These are phyloP conservation scores for Eucalyptus regnans DNA, from an alignment of 345 rosid species.

Conservation along the genomic window DNA sequence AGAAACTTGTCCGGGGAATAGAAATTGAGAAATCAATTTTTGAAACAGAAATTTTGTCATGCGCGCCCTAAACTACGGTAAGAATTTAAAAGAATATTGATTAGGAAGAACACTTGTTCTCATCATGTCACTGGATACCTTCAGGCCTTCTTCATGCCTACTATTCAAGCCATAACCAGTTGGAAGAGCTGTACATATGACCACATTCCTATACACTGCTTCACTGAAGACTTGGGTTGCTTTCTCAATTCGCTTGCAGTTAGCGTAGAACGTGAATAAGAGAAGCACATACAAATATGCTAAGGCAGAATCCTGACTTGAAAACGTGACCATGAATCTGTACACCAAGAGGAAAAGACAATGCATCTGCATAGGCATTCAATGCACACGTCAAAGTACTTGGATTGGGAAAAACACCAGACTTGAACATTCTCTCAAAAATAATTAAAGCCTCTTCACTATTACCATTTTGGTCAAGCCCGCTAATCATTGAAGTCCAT, in stretches of 20 bases:
- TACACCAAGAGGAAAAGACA: too few species aligned
- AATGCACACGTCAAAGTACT: too few species aligned
- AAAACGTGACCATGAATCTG: neutral
- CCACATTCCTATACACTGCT: neutral
- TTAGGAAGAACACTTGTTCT: neutral
- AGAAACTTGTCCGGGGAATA: too few species aligned
- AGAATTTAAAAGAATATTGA: neutral
- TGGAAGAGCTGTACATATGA: neutral
- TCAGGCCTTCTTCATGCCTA: neutral
- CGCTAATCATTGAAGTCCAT: neutral
- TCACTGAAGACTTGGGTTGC: neutral
- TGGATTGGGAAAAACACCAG: neutral
- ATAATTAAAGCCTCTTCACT: neutral
- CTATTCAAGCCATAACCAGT: neutral
- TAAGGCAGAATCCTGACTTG: too few species aligned
- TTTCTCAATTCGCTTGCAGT: neutral
- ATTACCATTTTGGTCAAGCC: neutral
- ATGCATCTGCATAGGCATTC: too few species aligned
- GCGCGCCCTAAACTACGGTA: neutral
- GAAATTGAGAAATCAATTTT: too few species aligned
- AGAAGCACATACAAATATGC: conserved; percentile 12
- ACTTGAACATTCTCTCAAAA: neutral
- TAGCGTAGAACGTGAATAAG: conserved; percentile 60
- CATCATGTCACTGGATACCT: neutral
- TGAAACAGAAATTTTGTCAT: too few species aligned